These are phyloP conservation scores for Nannizziopsis arthrosporioides DNA, from an alignment of 2,329 filamentous ascomycete species.

Conservation along the genomic window DNA sequence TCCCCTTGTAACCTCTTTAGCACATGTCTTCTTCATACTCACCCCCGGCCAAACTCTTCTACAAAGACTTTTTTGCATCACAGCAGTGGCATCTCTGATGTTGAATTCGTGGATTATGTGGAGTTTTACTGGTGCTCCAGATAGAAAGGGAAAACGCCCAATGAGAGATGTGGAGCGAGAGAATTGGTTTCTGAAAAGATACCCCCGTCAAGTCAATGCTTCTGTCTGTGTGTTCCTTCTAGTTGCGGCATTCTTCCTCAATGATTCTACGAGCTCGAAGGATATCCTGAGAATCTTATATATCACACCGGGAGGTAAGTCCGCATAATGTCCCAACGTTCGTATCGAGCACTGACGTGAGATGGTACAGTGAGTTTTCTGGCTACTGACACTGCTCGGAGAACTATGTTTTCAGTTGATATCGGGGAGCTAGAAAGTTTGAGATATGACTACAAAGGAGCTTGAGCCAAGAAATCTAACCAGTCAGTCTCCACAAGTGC, in stretches of 20 bases:
- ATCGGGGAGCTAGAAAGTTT: constrained; percentile 28
- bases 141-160: constrained; percentile 24
- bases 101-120: constrained; percentile 30
- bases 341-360: constrained; percentile 4
- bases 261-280: constrained; percentile 11
- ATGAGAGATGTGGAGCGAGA: constrained; percentile 17
- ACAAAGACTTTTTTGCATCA: constrained; percentile 21
- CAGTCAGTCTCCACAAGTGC: constrained; percentile 10
- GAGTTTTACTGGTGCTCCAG: constrained; percentile 21
- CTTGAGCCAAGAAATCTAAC: constrained; percentile 13
- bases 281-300: constrained; percentile 22
- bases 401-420: constrained; percentile 31
- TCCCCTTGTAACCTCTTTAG: constrained; percentile 23
- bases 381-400: constrained; percentile 24
- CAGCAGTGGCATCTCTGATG: constrained; percentile 29
- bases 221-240: constrained; percentile 23
- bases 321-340: not conserved
- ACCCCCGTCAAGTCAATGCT: constrained; percentile 22
- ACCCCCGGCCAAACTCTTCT: constrained; percentile 15
- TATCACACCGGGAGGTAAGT: constrained; percentile 31
- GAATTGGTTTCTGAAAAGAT: constrained; percentile 16
- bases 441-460: constrained; percentile 34
- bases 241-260: constrained; percentile 20
- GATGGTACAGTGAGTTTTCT: constrained; percentile 24
- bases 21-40: constrained; percentile 26